Base-by-base conservation (phyloP, 176 grass and related monocot species). In the Oryza punctata region DNA sequence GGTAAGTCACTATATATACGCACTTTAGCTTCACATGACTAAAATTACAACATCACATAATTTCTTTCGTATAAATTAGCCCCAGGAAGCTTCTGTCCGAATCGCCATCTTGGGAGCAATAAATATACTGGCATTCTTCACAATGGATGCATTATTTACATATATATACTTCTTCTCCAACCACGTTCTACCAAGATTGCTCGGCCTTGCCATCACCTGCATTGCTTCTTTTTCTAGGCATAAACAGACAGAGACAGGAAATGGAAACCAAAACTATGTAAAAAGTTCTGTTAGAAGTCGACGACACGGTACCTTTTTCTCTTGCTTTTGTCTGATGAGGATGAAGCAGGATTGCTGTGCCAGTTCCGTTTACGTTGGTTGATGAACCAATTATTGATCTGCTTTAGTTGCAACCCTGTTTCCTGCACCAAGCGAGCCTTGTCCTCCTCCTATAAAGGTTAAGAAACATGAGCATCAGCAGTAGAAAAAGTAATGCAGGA, bases 371-470 rank as follows among this genome's bases (percentile, higher is more conserved):
- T 98, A 67, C 96, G 94, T 68, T 98, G 96, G 78, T 98, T 98
- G 81, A 98, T 98, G 61, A 98, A 98, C 96, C 96, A 98, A 54
- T 98, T 98, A 84, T 98, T 98, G 37, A 98, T 98, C 76, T 98
- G 96, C 87, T 98, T 98, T 24, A 98, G 89, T 73, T 98, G 96
- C 49, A 98, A 41, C 33, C 96, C 96, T 75, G 96, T 95, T 85
- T 98, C 96, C 73, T 98, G 93, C 33, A 98, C 96, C 73, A 98
- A 84, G 16, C 85, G 78, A 35, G 93, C 93, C 59, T 98, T 98
- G 79, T 98, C 96, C 65, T 98, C 96, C 85, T 98, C 96, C 96
- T 98, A 86, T 37, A 67, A 19, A 35, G 80, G 70, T 40, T 40
- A 32, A 4, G 21, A 5, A 44, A 67, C 4, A 79, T 79, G 43